Conservation (phyloP, 345 rosid species). For the Arabis hirsuta region DNA sequence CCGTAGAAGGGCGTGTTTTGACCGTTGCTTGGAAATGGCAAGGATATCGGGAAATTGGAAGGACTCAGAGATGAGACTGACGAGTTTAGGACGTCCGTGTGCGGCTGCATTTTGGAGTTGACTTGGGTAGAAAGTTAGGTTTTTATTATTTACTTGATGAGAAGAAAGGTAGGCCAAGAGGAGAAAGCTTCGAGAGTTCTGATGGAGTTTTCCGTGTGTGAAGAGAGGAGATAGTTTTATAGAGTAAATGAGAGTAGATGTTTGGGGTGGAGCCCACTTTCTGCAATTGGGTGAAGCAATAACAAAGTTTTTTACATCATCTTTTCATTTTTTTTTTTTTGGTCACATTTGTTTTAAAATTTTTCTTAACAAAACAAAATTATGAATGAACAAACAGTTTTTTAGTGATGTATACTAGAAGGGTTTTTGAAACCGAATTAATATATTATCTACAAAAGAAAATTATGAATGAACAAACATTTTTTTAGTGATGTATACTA, state of each 20-base stretch:
- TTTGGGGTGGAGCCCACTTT: conserved; percentile 31
- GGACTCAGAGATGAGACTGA: conserved; percentile 53
- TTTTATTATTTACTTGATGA: not conserved
- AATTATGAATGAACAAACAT: conserved; percentile 7
- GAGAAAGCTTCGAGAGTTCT: not conserved
- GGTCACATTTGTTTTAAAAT: not conserved
- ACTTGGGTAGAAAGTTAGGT: conserved; percentile 31
- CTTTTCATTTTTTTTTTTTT: not conserved
- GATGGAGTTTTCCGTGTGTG: conserved; percentile 32
- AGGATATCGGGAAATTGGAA: conserved; percentile 40
- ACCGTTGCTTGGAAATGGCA: conserved; percentile 45
- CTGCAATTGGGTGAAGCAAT: conserved; percentile 39
- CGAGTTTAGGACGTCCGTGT: conserved; percentile 42
- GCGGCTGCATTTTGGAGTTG: conserved; percentile 40
- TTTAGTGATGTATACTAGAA: not conserved
- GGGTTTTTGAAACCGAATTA: not conserved
- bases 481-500: not conserved
- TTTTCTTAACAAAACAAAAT: conserved; percentile 11
- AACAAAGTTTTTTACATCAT: conserved; percentile 20
- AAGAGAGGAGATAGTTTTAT: conserved; percentile 34
- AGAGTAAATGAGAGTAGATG: conserved; percentile 18
- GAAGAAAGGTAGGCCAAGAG: conserved; percentile 24
- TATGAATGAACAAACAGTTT: conserved; percentile 3
- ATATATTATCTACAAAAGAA: not conserved
- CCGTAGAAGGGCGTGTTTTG: conserved; percentile 41